Base-by-base conservation (phyloP, 441 rosid species). In the Adansonia madagascariensis region DNA sequence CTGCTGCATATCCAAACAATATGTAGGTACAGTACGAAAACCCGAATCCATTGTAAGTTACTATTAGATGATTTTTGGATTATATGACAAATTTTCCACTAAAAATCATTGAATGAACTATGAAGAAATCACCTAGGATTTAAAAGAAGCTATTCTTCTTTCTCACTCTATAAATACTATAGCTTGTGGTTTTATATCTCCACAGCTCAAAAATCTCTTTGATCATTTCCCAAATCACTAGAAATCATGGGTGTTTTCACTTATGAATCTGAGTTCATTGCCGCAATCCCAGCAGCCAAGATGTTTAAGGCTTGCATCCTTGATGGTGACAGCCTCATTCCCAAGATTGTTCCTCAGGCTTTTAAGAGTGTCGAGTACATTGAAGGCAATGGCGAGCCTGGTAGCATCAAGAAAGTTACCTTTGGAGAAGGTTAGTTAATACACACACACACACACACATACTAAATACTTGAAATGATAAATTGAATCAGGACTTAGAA, bases 381-480 rank as follows among this genome's bases (percentile, higher is more conserved):
- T 8, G 74, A 83, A 73, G 85, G 85, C 0, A 78, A 74, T 70
- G 82, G 79, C 17, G 81, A 76, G 11, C 72, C 77, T 4, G 81
- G 81, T 6, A 77, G 75, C 70, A 75, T 75, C 76, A 83, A 60
- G 83, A 66, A 75, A 31, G 60, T 83, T 53, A 77, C 72, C 67
- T 78, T 80, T 53, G 79, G 10, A 6, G 78, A 83, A 80, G 85
- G 83, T 69, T 31, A 1, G 67, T 62, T 59, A 9, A 24, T 24
- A 24, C 27, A 24, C 27, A 24, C 27, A n/a, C n/a, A n/a, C n/a
- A 24, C 27, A 24, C 27, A 24, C 27, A 24, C 27, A 24, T 24
- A 24, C 27, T 6, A 56, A 17, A 56, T 56, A 17, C 11, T 6
- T 17, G 2, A 24, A 56, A 17, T 17, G 7, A 9, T 3, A 10